Base-by-base conservation (phyloP, 257 asterid species). In the Solanum peruvianum region DNA sequence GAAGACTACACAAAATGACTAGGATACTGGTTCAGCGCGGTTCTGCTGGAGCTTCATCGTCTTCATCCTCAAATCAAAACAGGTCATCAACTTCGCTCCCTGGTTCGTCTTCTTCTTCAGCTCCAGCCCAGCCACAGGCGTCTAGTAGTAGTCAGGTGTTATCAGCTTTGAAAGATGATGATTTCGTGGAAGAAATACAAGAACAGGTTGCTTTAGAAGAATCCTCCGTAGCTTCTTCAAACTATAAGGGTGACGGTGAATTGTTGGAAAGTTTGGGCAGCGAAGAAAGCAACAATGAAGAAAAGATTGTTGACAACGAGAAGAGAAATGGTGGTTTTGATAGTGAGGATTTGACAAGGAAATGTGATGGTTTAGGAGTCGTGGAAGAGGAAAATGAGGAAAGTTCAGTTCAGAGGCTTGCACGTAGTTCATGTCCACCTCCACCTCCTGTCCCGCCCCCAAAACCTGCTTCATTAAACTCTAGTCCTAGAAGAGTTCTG, bases 381-480 rank as follows among this genome's bases (percentile, higher is more conserved):
- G 90, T 91, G 58, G 92, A 92, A 88, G 97, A 91, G 90, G 96
- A 95, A 88, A 90, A 87, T 82, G 95, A 94, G 70, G 89, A 90
- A 86, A 89, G 93, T 89, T 94, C 98, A 83, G 69, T 89, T 91
- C 94, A 88, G 86, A 90, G 87, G 90, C 91, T 87, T 66, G 86
- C 93, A 35, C 88, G 94, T 39, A 93, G 94, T 88, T 92, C 98
- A 35, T 90, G 90, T 91, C 99, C 99, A 4, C 99, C 99, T 5
- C 99, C 99, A 1, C 99, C 99, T 49, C 99, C 99, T 58, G 91
- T 93, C 69, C 99, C 99, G 45, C 99, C 99, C 85, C 99, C 98
- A 31, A 97, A 90, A 92, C 95, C 94, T 69, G 91, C 92, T 87
- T 88, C 93, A n/a, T 15, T 86, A 82, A 93, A 89, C 92, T 90